These are phyloP conservation scores for Plicaturopsis crispa DNA, from an alignment of 768 basidiomycete genomes.

Conservation along the genomic window DNA sequence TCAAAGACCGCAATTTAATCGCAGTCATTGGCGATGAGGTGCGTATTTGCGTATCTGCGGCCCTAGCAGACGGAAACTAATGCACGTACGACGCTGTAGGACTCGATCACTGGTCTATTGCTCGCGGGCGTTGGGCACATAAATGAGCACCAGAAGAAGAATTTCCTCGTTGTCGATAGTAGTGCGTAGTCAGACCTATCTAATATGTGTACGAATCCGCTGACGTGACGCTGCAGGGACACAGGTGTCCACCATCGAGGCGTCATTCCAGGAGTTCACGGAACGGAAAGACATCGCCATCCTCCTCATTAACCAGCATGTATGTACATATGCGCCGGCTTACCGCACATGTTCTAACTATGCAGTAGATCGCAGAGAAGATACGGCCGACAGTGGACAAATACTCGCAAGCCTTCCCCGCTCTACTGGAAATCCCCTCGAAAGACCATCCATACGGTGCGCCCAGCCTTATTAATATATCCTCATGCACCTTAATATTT, in stretches of 20 bases:
- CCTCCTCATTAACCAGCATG: constrained; percentile 97
- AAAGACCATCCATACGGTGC: constrained; percentile 97
- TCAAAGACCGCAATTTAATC: constrained; percentile 79
- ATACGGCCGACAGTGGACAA: constrained; percentile 92
- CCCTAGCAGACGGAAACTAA: too few species aligned
- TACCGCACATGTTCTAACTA: constrained; percentile 1
- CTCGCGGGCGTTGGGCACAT: constrained; percentile 94
- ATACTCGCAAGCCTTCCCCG: constrained; percentile 95
- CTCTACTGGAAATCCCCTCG: constrained; percentile 93
- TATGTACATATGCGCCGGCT: constrained; percentile 28
- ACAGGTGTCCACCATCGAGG: constrained; percentile 82
- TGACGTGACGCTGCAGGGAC: constrained; percentile 60
- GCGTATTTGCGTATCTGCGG: too few species aligned
- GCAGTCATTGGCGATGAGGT: constrained; percentile 99
- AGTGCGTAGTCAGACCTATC: constrained; percentile 49
- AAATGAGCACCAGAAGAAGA: constrained; percentile 89
- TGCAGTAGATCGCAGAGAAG: constrained; percentile 92
- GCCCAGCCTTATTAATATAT: constrained; percentile 16
- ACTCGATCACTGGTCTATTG: constrained; percentile 93
- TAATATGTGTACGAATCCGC: constrained; percentile 7
- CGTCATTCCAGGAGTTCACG: constrained; percentile 90
- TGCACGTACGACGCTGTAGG: constrained; percentile 38
- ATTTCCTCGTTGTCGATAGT: constrained; percentile 90
- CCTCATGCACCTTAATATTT: constrained; percentile 1
- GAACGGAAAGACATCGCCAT: constrained; percentile 94